A percentile compares a stretch with the other conserved stretches of the same genome.
Evolutionary conservation across 73 alveolate species (phyloP).

Genomic region (Paramecium primaurelia): DNA sequence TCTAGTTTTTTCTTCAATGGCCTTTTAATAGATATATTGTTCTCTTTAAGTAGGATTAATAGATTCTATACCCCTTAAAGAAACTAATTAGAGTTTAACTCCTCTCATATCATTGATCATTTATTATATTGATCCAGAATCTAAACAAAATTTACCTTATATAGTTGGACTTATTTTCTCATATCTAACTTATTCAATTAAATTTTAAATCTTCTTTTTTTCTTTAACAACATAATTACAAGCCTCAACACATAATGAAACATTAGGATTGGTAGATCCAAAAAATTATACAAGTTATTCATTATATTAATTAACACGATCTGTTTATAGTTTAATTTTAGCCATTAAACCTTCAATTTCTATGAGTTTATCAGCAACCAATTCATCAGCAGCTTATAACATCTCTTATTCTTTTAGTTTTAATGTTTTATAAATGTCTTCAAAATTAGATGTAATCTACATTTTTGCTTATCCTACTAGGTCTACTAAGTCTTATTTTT

Average conservation of each 20-base stretch:
- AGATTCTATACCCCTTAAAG: constrained; percentile 57
- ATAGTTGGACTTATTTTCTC: constrained; percentile 33
- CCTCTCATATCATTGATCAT: constrained; percentile 49
- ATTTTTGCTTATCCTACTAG: constrained; percentile 19
- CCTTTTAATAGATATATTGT: constrained; percentile 38
- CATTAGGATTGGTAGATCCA: neutral
- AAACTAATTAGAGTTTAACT: constrained; percentile 15
- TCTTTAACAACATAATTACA: constrained; percentile 41
- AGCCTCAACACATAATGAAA: constrained; percentile 11
- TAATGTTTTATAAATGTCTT: neutral
- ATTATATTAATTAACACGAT: neutral
- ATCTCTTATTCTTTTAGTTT: neutral
- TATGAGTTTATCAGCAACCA: constrained; percentile 27
- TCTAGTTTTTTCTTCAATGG: constrained; percentile 21
- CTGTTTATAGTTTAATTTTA: constrained; percentile 18
- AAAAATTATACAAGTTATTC: neutral
- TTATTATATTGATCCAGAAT: constrained; percentile 23
- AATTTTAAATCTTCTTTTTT: constrained; percentile 8
- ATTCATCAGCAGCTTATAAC: constrained; percentile 43
- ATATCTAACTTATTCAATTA: neutral
- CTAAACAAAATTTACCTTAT: constrained; percentile 52
- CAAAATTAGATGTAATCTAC: neutral
- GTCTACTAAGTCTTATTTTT: constrained; percentile 9
- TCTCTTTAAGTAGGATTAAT: constrained; percentile 51
- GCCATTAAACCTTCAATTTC: constrained; percentile 14